phyloP scores from a whole-genome alignment of 2,329 filamentous ascomycete species.

The Trichophyton equinum region DNA sequence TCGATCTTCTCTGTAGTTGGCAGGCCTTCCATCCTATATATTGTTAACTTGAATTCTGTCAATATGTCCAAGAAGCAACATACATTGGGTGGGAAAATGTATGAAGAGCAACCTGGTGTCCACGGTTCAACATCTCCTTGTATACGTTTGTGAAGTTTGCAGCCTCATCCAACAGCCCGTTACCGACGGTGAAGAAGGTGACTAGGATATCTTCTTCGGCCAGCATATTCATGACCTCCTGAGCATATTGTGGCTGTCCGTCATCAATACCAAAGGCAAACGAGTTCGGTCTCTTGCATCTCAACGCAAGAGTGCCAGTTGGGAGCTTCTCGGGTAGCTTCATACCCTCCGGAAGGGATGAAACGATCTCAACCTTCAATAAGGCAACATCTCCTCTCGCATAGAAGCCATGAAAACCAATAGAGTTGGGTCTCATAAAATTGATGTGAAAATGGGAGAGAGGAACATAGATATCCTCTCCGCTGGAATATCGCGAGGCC shows the following conservation, averaged over 20 bases:
- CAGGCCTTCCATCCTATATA: constrained; percentile 27
- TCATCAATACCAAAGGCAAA: constrained; percentile 65
- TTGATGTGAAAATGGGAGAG: constrained; percentile 54
- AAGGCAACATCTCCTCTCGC: constrained; percentile 39
- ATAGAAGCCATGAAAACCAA: constrained; percentile 55
- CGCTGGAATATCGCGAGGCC: constrained; percentile 46
- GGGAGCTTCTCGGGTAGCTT: constrained; percentile 48
- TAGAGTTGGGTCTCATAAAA: constrained; percentile 42
- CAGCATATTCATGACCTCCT: constrained; percentile 50
- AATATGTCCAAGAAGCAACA: constrained; percentile 8
- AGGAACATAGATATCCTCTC: constrained; percentile 52
- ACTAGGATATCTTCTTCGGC: constrained; percentile 50
- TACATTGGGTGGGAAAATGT: constrained; percentile 55
- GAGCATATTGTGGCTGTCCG: constrained; percentile 47
- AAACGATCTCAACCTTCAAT: constrained; percentile 49
- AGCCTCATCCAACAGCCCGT: constrained; percentile 44
- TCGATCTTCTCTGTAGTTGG: constrained; percentile 24
- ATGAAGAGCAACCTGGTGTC: constrained; percentile 58
- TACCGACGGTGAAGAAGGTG: constrained; percentile 59
- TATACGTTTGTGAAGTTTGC: constrained; percentile 55
- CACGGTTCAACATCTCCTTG: constrained; percentile 47
- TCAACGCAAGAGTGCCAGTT: constrained; percentile 48
- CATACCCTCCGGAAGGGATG: constrained; percentile 39
- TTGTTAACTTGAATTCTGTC: not conserved
- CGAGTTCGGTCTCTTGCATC: constrained; percentile 54